Conservation (phyloP, 345 rosid genomes). For the Camelina neglecta region DNA sequence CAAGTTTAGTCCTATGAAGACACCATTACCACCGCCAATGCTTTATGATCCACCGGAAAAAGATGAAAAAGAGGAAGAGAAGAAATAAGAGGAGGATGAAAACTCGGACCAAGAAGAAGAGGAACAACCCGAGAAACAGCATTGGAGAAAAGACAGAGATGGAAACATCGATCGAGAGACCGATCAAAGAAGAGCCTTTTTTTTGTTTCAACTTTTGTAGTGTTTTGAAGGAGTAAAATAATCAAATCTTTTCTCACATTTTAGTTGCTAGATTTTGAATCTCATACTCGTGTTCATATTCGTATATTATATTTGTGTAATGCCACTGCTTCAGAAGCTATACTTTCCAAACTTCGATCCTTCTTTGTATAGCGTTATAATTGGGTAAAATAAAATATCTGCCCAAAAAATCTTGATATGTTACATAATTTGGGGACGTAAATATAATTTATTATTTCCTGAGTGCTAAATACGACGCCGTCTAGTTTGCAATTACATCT, state of each 20-base stretch:
- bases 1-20: conserved; percentile 78
- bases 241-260: conserved; percentile 7
- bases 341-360: not conserved
- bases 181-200: not conserved
- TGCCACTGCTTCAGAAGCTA: conserved; percentile 6
- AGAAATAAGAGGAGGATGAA: conserved; percentile 68
- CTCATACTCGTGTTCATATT: not conserved
- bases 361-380: not conserved
- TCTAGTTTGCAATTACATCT: too few species aligned
- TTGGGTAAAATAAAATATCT: not conserved
- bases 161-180: conserved; percentile 14
- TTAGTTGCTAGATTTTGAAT: conserved; percentile 30
- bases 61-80: conserved; percentile 79
- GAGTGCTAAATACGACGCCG: too few species aligned
- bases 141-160: conserved; percentile 2
- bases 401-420: not conserved
- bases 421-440: not conserved
- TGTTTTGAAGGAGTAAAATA: not conserved
- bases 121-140: conserved; percentile 51
- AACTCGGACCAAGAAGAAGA: conserved; percentile 67
- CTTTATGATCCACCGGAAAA: conserved; percentile 78
- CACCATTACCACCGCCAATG: conserved; percentile 76
- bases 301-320: conserved; percentile 24
- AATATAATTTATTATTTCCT: too few species aligned
- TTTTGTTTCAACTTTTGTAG: conserved; percentile 40